These are phyloP conservation scores for Aurantiochytrium sp. DNA, from an alignment of 108 stramenopile genomes.

Conservation along the genomic window DNA sequence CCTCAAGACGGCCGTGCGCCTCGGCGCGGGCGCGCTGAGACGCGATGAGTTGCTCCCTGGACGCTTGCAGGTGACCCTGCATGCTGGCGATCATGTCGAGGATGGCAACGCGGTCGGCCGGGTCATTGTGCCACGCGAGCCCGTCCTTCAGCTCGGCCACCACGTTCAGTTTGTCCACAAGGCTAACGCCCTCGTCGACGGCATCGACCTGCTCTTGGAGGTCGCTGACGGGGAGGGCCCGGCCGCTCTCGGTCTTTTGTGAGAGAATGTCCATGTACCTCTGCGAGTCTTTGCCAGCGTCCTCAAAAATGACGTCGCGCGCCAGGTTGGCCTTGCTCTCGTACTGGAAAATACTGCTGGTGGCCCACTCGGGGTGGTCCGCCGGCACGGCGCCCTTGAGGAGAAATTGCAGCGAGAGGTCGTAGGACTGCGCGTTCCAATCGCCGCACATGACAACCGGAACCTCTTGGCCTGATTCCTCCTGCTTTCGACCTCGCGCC, in stretches of 20 bases:
- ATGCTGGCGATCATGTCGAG: neutral
- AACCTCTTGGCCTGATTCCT: too few species aligned
- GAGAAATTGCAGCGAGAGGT: neutral
- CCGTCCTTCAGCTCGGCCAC: neutral
- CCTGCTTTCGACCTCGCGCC: too few species aligned
- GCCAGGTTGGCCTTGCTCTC: conserved; percentile 4
- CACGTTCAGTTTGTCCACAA: neutral
- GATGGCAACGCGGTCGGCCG: neutral
- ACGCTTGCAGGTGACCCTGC: neutral
- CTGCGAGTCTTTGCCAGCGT: neutral
- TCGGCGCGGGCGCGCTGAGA: neutral
- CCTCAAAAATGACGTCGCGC: conserved; percentile 2
- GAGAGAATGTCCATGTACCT: neutral
- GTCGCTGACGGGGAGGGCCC: neutral
- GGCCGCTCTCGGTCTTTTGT: neutral
- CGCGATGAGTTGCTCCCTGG: neutral
- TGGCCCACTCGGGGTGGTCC: neutral
- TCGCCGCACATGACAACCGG: neutral
- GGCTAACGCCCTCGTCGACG: neutral
- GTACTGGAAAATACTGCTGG: neutral
- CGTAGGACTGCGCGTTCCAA: conserved; percentile 15
- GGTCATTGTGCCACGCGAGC: neutral
- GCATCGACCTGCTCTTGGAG: neutral
- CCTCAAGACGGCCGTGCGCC: neutral
- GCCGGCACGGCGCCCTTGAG: neutral